Conservation (phyloP, 495 filamentous ascomycete species). For the Penicillium daleae region DNA sequence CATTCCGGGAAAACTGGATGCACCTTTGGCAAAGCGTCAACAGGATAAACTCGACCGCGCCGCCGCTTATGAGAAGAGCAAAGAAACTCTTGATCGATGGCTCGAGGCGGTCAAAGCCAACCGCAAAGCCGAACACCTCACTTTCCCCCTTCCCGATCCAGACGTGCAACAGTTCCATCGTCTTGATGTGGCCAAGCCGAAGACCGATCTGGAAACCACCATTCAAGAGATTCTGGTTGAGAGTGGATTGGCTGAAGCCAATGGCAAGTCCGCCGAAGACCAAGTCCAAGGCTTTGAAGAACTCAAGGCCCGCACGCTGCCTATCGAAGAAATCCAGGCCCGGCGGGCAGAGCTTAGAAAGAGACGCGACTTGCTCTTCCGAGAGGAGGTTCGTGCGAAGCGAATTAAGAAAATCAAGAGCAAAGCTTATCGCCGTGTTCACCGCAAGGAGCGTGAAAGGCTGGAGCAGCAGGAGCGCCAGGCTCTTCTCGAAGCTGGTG, state of each 20-base stretch:
- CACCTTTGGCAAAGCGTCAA: slow-evolving; percentile 85
- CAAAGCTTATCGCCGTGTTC: slow-evolving; percentile 88
- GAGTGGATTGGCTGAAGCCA: slow-evolving; percentile 68
- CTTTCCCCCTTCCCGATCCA: slow-evolving; percentile 85
- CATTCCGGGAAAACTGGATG: slow-evolving; percentile 73
- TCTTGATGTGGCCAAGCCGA: slow-evolving; percentile 57
- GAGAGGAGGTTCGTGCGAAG: slow-evolving; percentile 87
- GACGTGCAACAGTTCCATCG: slow-evolving; percentile 52
- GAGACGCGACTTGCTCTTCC: slow-evolving; percentile 81
- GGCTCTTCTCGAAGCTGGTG: slow-evolving; percentile 68
- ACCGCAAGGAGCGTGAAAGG: slow-evolving; percentile 81
- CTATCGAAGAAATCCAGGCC: slow-evolving; percentile 71
- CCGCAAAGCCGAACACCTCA: slow-evolving; percentile 84
- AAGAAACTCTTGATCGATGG: slow-evolving; percentile 88
- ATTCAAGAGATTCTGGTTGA: slow-evolving; percentile 88
- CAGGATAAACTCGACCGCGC: slow-evolving; percentile 85
- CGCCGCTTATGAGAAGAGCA: slow-evolving; percentile 88
- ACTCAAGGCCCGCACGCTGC: slow-evolving; percentile 65
- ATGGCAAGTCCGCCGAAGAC: slow-evolving; percentile 65
- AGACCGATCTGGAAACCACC: slow-evolving; percentile 79
- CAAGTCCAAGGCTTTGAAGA: slow-evolving; percentile 71
- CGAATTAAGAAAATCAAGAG: slow-evolving; percentile 98
- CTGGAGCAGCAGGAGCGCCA: slow-evolving; percentile 72
- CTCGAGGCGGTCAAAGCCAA: slow-evolving; percentile 93
- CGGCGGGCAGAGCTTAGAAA: slow-evolving; percentile 75